Conservation (phyloP, 257 asterid genomes). For the Solanum commersonii region DNA sequence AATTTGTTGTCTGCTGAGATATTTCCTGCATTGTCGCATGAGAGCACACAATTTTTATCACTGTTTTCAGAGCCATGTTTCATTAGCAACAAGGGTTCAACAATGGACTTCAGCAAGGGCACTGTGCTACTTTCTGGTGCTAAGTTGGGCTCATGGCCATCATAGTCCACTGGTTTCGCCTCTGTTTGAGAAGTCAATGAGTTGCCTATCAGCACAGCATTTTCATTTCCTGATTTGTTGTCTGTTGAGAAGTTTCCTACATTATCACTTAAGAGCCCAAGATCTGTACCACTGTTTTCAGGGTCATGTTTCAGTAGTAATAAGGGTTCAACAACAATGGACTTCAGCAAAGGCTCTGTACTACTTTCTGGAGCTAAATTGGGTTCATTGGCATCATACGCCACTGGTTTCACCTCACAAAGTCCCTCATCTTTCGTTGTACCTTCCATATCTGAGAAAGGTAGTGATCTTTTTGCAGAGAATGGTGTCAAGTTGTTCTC, state of each 20-base stretch:
- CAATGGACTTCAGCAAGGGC: not conserved
- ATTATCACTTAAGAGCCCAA: not conserved
- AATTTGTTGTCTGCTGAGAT: not conserved
- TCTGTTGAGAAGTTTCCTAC: not conserved
- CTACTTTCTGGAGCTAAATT: conserved; percentile 6
- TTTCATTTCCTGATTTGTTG: not conserved
- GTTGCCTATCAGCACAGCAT: not conserved
- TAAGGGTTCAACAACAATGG: not conserved
- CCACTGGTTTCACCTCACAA: conserved; percentile 1
- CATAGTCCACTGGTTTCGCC: not conserved
- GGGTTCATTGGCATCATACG: not conserved
- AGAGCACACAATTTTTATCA: not conserved
- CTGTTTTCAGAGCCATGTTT: conserved; percentile 8
- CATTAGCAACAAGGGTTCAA: not conserved
- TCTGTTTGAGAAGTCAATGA: not conserved
- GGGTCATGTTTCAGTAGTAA: conserved; percentile 7
- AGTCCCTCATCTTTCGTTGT: conserved; percentile 16
- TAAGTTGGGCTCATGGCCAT: not conserved
- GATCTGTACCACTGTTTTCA: not conserved
- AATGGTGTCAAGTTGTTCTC: conserved; percentile 26
- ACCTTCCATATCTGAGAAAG: conserved; percentile 35
- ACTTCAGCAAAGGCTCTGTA: not conserved
- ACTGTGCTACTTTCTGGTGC: conserved; percentile 5
- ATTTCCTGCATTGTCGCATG: not conserved
- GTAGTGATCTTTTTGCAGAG: conserved; percentile 71